Evolutionary conservation across 2,329 filamentous ascomycete genomes (phyloP).

Genomic region (Alternaria rosae): DNA sequence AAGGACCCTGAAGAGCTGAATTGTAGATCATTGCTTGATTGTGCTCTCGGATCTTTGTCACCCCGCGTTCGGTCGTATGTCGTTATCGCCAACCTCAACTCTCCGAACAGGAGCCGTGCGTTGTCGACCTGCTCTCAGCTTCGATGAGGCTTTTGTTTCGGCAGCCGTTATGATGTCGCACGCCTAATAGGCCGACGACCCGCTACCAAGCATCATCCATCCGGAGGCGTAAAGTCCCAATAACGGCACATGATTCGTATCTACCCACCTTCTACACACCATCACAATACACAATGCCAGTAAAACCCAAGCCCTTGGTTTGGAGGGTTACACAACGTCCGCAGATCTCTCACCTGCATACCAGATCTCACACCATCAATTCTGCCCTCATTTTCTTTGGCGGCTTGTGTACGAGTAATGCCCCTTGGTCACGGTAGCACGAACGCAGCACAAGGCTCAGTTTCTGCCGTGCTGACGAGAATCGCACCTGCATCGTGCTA

Average conservation of each 20-base stretch:
- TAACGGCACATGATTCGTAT: conserved; percentile 11
- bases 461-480: conserved; percentile 7
- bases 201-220: conserved; percentile 3
- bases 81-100: not conserved
- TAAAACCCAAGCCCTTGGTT: conserved; percentile 10
- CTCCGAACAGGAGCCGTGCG: not conserved
- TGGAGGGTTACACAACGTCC: conserved; percentile 10
- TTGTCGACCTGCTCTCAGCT: not conserved
- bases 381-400: not conserved
- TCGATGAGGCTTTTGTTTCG: not conserved
- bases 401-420: conserved; percentile 4
- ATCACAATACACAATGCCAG: conserved; percentile 9
- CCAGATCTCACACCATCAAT: conserved; percentile 17
- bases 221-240: not conserved
- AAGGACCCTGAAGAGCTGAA: conserved; percentile 28
- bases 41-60: conserved; percentile 1
- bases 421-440: conserved; percentile 7
- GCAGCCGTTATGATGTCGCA: not conserved
- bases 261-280: conserved; percentile 1
- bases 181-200: not conserved
- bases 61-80: conserved; percentile 7
- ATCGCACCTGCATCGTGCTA: conserved; percentile 33
- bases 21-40: conserved; percentile 26
- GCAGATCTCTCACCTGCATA: conserved; percentile 15
- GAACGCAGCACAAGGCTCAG: conserved; percentile 5